phyloP scores from a whole-genome alignment of 2,329 filamentous ascomycete species.

The Orbilia quercus region DNA sequence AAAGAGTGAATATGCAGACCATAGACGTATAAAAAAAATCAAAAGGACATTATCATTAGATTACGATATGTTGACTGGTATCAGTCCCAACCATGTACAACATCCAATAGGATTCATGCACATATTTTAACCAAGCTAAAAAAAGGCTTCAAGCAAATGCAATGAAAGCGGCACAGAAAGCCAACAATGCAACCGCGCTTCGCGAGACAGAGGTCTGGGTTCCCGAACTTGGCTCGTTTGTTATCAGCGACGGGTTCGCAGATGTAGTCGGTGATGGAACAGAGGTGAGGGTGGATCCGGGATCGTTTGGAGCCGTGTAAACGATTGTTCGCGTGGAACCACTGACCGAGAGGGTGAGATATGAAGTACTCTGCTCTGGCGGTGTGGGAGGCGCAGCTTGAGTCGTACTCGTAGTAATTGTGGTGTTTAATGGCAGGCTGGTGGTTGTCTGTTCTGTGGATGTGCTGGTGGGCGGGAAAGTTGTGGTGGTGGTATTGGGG shows the following conservation, averaged over 20 bases:
- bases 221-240: slow-evolving; percentile 25
- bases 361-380: slow-evolving; percentile 32
- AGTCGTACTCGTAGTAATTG: slow-evolving; percentile 10
- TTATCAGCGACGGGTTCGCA: slow-evolving; percentile 42
- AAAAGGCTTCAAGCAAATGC: slow-evolving; percentile 16
- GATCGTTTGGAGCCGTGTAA: slow-evolving; percentile 40
- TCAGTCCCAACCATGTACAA: not conserved
- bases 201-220: slow-evolving; percentile 17
- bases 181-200: slow-evolving; percentile 10
- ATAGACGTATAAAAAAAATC: slow-evolving; percentile 5
- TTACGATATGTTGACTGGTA: not conserved
- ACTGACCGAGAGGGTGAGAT: slow-evolving; percentile 37
- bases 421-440: slow-evolving; percentile 24
- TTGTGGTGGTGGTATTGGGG: slow-evolving; percentile 34
- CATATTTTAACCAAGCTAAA: not conserved
- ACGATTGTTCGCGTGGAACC: slow-evolving; percentile 41
- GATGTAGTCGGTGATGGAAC: slow-evolving; percentile 1
- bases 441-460: slow-evolving; percentile 8
- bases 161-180: slow-evolving; percentile 21
- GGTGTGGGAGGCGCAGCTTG: slow-evolving; percentile 15
- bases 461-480: slow-evolving; percentile 16
- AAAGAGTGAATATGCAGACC: slow-evolving; percentile 17
- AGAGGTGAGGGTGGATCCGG: slow-evolving; percentile 25
- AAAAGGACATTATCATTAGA: not conserved
- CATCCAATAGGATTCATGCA: not conserved